phyloP scores from a whole-genome alignment of 108 stramenopile genomes.

The Skeletonema grethae region DNA sequence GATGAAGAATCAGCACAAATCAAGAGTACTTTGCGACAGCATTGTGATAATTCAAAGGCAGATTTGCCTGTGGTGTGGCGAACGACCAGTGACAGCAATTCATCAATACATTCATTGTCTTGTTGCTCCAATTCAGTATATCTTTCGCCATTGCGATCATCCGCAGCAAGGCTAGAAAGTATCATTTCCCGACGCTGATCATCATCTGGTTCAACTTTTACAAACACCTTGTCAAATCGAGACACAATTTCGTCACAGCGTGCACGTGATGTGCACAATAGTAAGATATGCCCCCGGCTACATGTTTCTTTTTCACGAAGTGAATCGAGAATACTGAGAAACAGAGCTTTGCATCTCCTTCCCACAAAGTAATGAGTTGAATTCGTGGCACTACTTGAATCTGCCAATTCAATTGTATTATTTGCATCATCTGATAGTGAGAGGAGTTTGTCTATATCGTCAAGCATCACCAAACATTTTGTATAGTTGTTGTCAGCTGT shows the following conservation, averaged over 20 bases:
- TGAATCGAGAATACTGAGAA: constrained; percentile 47
- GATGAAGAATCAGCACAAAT: constrained; percentile 7
- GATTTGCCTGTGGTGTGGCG: constrained; percentile 59
- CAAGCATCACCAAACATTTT: constrained; percentile 65
- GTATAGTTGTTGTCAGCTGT: constrained; percentile 5
- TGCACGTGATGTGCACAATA: constrained; percentile 62
- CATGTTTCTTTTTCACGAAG: constrained; percentile 9
- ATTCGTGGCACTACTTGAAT: background rate
- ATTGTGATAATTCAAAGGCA: constrained; percentile 64
- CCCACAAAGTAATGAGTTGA: constrained; percentile 17
- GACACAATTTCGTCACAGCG: constrained; percentile 35
- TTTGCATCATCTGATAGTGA: constrained; percentile 36
- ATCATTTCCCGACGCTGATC: constrained; percentile 52
- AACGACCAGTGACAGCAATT: constrained; percentile 41
- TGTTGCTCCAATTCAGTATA: background rate
- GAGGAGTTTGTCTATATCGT: constrained; percentile 69
- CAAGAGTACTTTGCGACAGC: constrained; percentile 59
- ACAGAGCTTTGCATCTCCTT: constrained; percentile 43
- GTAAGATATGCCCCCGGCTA: constrained; percentile 37
- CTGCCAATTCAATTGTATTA: background rate
- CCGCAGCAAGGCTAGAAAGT: constrained; percentile 15
- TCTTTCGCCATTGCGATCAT: background rate
- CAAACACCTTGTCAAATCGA: constrained; percentile 63
- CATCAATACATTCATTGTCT: constrained; percentile 15
- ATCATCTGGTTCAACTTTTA: constrained; percentile 47